Base-by-base conservation (phyloP, 2,329 filamentous ascomycete genomes). In the Calonectria hongkongensis region DNA sequence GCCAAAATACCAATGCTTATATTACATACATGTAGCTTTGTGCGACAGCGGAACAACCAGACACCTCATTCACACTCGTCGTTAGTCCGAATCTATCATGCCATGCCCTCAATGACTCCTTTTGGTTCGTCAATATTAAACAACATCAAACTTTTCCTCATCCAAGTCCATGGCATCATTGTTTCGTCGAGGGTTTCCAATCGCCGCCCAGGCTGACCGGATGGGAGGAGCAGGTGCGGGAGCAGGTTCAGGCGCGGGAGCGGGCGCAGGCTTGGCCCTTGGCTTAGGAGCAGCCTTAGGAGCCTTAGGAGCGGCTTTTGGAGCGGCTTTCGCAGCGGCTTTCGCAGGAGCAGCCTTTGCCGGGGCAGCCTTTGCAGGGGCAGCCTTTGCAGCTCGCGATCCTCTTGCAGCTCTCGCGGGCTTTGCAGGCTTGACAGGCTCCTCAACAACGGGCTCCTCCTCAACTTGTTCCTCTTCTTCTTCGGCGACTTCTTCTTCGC, bases 131-230 rank as follows among this genome's bases (percentile, higher is more conserved):
- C 21, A 21, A 16, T 27, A 62, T 62, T 36, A 68, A 27, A 81
- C 81, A 69, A 84, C 77, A 27, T 84, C 82, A 73, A 84, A 84
- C 72, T 80, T 81, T 60, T 80, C 78, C 10, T 79, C 78, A 7
- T 83, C 82, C 64, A 81, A 58, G 48, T 84, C 83, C 79, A 82
- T 79, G 27, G 80, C 81, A 30, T 78, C 76, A 27, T 75, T 70
- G n/a, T 71, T 70, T 62, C 74, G 76, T 16, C 68, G 76, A 8
- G 76, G 73, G 13, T 75, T 79, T 51, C 80, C 73, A 60, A 83
- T 69, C 10, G 82, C 74, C 33, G 82, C 82, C 82, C 82, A 84
- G 7, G 80, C 81, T 51, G 75, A 76, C 48, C 80, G 81, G n/a
- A 80, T 75, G 2, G 77, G 75, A 18, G 68, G 54, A 16, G 60